Evolutionary conservation across 1,284 basidiomycete species (phyloP).

Genomic region (Cryptococcus hybrid): DNA sequence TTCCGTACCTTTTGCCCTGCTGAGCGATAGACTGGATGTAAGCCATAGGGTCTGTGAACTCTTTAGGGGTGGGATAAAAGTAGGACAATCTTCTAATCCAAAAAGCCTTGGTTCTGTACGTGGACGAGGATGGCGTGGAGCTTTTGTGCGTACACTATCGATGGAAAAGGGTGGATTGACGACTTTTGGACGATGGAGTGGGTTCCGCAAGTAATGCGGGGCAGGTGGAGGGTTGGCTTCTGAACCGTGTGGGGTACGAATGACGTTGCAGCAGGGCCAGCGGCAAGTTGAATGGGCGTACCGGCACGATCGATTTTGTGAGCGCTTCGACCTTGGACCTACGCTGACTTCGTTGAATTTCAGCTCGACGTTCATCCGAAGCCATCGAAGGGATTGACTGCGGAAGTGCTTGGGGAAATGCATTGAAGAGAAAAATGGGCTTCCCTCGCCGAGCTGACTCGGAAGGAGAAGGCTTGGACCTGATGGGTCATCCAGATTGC

Average conservation of each 20-base stretch:
- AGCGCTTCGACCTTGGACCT: conserved; percentile 43
- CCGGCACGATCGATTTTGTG: conserved; percentile 37
- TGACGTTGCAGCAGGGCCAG: conserved; percentile 35
- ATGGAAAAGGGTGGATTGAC: conserved; percentile 39
- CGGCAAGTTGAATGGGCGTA: conserved; percentile 19
- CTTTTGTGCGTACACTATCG: conserved; percentile 28
- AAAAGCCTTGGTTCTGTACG: conserved; percentile 61
- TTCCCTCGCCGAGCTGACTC: conserved; percentile 12
- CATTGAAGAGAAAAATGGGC: conserved; percentile 35
- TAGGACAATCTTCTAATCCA: conserved; percentile 84
- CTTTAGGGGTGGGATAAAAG: conserved; percentile 83
- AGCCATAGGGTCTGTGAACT: conserved; percentile 93
- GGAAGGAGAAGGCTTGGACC: not conserved
- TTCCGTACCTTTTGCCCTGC: conserved; percentile 74
- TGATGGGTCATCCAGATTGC: too few relatives aligned
- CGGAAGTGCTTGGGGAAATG: conserved; percentile 34
- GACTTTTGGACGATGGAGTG: conserved; percentile 27
- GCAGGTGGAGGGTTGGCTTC: conserved; percentile 9
- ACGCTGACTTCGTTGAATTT: conserved; percentile 34
- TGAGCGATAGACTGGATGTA: conserved; percentile 86
- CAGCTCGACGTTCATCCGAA: conserved; percentile 11
- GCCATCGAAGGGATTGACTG: conserved; percentile 32
- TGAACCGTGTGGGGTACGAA: conserved; percentile 32
- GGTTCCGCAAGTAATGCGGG: conserved; percentile 28
- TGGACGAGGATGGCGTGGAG: conserved; percentile 31